Evolutionary conservation across 1,139 yeast genomes (phyloP).

Genomic region (Entelexis sorbosivorans): DNA sequence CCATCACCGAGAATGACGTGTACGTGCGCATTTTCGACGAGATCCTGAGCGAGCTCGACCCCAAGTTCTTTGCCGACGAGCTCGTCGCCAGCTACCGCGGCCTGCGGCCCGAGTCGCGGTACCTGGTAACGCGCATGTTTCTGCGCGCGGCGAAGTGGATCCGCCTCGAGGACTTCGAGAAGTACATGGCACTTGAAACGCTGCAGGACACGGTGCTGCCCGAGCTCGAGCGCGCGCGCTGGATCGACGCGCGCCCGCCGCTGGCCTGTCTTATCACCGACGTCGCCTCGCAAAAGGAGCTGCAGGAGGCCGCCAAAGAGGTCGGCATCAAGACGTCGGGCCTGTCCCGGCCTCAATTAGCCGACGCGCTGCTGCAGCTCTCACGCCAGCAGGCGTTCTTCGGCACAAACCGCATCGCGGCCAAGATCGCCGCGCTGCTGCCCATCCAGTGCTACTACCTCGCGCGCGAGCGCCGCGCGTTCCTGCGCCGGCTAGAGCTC

Average conservation of each 20-base stretch:
- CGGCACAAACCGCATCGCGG: constrained; percentile 9
- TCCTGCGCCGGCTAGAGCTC: constrained; percentile 15
- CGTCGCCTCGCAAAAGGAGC: constrained; percentile 21
- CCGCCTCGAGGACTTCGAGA: constrained; percentile 18
- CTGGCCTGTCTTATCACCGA: constrained; percentile 15
- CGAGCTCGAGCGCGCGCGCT: constrained; percentile 13
- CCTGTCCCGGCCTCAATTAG: constrained; percentile 7
- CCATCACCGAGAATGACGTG: constrained; percentile 21
- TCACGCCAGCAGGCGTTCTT: constrained; percentile 20
- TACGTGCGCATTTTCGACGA: constrained; percentile 22
- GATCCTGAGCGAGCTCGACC: constrained; percentile 22
- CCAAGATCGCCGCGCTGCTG: constrained; percentile 10
- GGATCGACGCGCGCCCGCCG: constrained; percentile 17
- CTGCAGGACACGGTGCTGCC: constrained; percentile 10
- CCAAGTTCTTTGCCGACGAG: constrained; percentile 8
- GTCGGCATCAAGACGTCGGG: constrained; percentile 16
- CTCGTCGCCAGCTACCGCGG: constrained; percentile 3
- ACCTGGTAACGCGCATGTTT: constrained; percentile 22
- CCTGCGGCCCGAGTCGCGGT: constrained; percentile 17
- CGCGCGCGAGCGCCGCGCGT: not conserved
- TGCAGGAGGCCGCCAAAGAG: constrained; percentile 15
- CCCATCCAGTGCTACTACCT: constrained; percentile 15
- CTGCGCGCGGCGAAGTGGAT: constrained; percentile 21
- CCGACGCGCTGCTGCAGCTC: constrained; percentile 10
- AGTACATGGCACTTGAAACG: constrained; percentile 19